Conservation (phyloP, 805 yeast genomes). For the Clavispora vitiphila region DNA sequence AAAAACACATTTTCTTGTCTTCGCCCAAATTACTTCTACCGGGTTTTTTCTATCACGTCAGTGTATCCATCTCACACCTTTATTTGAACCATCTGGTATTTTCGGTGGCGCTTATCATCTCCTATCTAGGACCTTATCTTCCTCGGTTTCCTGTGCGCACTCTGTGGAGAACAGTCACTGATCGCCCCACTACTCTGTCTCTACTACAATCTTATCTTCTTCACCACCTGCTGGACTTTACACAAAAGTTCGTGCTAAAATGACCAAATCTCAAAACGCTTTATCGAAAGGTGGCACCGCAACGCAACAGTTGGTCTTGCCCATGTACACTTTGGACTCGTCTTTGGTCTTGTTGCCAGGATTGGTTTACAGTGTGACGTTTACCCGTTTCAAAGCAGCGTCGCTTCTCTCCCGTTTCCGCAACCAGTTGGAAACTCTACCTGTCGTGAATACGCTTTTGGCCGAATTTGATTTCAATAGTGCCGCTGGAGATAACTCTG, state of each 20-base stretch:
- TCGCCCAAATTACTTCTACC: too few relatives aligned
- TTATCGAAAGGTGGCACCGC: conserved; percentile 5
- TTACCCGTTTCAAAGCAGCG: conserved; percentile 43
- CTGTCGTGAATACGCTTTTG: conserved; percentile 27
- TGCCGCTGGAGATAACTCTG: conserved; percentile 6
- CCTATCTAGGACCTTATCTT: conserved; percentile 1
- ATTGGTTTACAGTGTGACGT: conserved; percentile 53
- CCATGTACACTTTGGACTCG: conserved; percentile 38
- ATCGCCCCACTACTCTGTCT: not conserved
- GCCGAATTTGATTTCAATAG: conserved; percentile 31
- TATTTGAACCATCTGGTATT: too few relatives aligned
- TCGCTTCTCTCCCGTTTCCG: conserved; percentile 41
- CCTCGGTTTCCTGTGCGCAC: conserved; percentile 1
- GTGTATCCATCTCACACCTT: too few relatives aligned
- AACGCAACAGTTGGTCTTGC: conserved; percentile 24
- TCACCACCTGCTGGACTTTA: too few relatives aligned
- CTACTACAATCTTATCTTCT: not conserved
- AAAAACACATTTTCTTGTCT: too few relatives aligned
- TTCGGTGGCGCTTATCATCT: not conserved
- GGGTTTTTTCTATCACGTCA: too few relatives aligned
- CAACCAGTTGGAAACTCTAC: conserved; percentile 20
- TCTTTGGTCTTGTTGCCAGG: conserved; percentile 56
- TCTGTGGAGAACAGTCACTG: not conserved
- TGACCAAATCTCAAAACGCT: conserved; percentile 5
- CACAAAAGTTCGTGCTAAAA: too few relatives aligned